Base-by-base conservation (phyloP, 2,329 filamentous ascomycete genomes). In the Fusarium globosum region DNA sequence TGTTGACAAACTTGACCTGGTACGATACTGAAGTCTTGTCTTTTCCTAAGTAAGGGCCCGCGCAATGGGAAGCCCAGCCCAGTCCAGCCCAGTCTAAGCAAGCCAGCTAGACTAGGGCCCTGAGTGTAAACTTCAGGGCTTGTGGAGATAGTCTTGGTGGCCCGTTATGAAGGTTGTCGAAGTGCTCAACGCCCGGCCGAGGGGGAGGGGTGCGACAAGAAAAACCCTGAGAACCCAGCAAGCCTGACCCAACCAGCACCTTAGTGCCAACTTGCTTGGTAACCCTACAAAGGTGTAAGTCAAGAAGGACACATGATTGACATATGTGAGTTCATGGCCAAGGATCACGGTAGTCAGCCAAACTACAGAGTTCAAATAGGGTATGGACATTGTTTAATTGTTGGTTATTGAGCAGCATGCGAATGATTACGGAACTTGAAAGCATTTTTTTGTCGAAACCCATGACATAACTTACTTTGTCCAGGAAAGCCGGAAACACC, bases 221-320 rank as follows among this genome's bases (percentile, higher is more conserved):
- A 75, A 66, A 53, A 49, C 53, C 53, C 61, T 66, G 65, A 48
- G 52, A 61, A 63, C 67, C 71, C 57, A 69, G 53, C 60, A 71
- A 73, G 71, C 61, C 66, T 64, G 56, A 64, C 57, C 66, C 69
- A 74, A 72, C 65, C 60, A 60, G 48, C 65, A 66, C 30, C 53
- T 74, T 77, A 77, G 74, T 77, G 71, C 65, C 67, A 69, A 73
- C 66, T 68, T 71, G 64, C 69, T 71, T 73, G 62, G 71, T 69
- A 76, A 76, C 74, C 71, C 69, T 77, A 74, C 74, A 62, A 69
- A 60, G 59, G 71, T 68, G 65, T 68, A 57, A 70, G 68, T 65
- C 60, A 67, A 63, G 61, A 74, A 73, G 71, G 49, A 65, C 68
- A 75, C 73, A 71, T 77, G 75, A 77, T 69, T 72, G 60, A 66